A percentile compares a stretch with the other conserved stretches of the same genome.
Conservation (phyloP, 2,329 filamentous ascomycete species). For the Colletotrichum neosansevieriae region DNA sequence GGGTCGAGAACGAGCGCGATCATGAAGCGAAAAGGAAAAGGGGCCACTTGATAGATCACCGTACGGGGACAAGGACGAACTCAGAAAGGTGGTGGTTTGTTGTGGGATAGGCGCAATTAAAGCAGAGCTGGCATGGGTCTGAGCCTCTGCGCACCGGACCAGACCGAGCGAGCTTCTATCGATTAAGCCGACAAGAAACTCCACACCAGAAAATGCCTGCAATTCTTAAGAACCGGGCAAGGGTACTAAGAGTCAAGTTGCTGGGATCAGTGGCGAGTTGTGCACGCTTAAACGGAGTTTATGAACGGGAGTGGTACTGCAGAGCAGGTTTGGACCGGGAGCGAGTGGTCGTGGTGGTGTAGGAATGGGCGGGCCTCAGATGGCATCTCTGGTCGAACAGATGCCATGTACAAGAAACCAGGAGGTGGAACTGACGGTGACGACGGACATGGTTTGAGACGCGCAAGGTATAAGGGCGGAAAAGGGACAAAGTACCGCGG, state of each 20-base stretch:
- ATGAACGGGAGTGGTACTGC: slow-evolving; percentile 21
- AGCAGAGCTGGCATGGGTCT: slow-evolving; percentile 34
- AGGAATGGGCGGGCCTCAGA: slow-evolving; percentile 37
- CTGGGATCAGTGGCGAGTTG: slow-evolving; percentile 36
- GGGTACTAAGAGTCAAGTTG: slow-evolving; percentile 22
- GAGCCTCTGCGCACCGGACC: slow-evolving; percentile 36
- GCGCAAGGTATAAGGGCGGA: slow-evolving; percentile 37
- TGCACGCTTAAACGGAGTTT: slow-evolving; percentile 25
- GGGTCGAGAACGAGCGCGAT: slow-evolving; percentile 12
- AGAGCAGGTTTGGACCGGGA: slow-evolving; percentile 15
- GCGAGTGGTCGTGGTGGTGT: slow-evolving; percentile 1
- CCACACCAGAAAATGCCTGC: slow-evolving; percentile 35
- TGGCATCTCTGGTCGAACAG: slow-evolving; percentile 35
- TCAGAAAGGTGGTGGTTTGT: slow-evolving; percentile 14
- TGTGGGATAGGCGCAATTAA: slow-evolving; percentile 39
- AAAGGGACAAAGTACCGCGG: slow-evolving; percentile 37
- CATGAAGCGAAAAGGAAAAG: slow-evolving; percentile 20
- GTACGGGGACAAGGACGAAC: slow-evolving; percentile 30
- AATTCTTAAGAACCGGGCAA: too few species aligned
- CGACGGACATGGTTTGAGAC: slow-evolving; percentile 41
- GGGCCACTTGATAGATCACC: slow-evolving; percentile 32
- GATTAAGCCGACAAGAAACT: slow-evolving; percentile 20
- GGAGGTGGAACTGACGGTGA: slow-evolving; percentile 40
- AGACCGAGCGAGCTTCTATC: slow-evolving; percentile 39
- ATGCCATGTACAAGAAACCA: slow-evolving; percentile 34